phyloP scores from a whole-genome alignment of 495 filamentous ascomycete genomes.

The Lichenothelia convexa region DNA sequence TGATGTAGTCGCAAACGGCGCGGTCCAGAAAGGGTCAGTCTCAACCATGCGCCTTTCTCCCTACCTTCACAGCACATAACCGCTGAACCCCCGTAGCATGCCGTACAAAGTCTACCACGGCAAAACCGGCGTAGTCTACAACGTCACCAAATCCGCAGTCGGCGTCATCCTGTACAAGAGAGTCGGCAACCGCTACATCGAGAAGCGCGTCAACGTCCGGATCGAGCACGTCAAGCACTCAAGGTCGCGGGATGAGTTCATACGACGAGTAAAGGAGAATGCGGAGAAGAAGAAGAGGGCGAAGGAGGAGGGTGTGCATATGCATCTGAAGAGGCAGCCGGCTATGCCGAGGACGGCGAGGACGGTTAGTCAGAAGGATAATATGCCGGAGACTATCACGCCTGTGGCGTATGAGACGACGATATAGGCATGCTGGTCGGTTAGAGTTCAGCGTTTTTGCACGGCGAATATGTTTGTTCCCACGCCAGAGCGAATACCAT shows the following conservation, averaged over 20 bases:
- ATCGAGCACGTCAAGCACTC: conserved; percentile 92
- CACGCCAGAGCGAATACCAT: no score
- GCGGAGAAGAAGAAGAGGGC: conserved; percentile 78
- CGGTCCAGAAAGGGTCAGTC: conserved; percentile 90
- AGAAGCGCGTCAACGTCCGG: conserved; percentile 98
- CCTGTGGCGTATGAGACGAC: conserved; percentile 95
- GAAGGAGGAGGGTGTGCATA: conserved; percentile 67
- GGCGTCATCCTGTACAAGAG: conserved; percentile 98
- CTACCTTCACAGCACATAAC: background rate
- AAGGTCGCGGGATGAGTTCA: conserved; percentile 85
- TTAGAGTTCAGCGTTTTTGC: no score
- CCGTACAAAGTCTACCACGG: conserved; percentile 55
- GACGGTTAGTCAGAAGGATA: conserved; percentile 55
- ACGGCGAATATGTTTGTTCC: no score
- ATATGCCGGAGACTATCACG: conserved; percentile 74
- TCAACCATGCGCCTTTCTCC: background rate
- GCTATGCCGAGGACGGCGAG: conserved; percentile 58
- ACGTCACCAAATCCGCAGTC: conserved; percentile 68
- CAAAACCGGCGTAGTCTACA: conserved; percentile 19
- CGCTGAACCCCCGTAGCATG: conserved; percentile 42
- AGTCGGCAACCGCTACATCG: conserved; percentile 93
- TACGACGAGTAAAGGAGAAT: conserved; percentile 91
- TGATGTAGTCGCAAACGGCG: conserved; percentile 91
- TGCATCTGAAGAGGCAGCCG: conserved; percentile 85
- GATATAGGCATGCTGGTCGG: no score